Evolutionary conservation across 1,284 basidiomycete species (phyloP).

Genomic region (Sporisorium graminicola): DNA sequence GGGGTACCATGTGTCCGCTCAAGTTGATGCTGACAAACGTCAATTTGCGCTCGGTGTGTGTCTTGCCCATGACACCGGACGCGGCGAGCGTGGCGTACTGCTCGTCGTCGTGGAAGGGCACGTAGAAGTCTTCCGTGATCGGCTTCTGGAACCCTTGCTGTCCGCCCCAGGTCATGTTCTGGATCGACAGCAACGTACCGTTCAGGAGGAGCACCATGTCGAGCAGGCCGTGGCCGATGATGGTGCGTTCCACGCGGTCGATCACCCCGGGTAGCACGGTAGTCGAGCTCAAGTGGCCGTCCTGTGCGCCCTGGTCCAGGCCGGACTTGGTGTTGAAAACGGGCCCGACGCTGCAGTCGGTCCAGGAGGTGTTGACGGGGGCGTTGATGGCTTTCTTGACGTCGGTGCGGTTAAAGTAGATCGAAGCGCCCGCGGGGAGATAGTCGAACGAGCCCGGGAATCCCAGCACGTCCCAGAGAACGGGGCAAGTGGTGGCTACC

Average conservation of each 20-base stretch:
- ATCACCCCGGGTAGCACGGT: conserved; percentile 57
- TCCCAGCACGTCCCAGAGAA: conserved; percentile 40
- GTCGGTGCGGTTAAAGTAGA: conserved; percentile 52
- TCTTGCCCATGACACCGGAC: conserved; percentile 38
- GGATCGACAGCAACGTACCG: conserved; percentile 58
- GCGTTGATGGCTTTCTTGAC: conserved; percentile 64
- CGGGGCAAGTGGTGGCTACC: conserved; percentile 37
- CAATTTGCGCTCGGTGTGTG: conserved; percentile 58
- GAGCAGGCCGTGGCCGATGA: conserved; percentile 62
- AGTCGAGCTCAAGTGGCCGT: conserved; percentile 18
- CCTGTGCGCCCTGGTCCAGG: conserved; percentile 28
- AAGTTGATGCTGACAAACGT: conserved; percentile 54
- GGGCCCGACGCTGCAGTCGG: conserved; percentile 37
- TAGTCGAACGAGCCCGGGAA: conserved; percentile 28
- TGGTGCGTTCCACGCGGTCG: conserved; percentile 51
- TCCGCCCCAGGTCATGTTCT: conserved; percentile 67
- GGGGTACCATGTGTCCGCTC: conserved; percentile 62
- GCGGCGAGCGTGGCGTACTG: conserved; percentile 29
- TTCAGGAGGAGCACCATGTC: conserved; percentile 61
- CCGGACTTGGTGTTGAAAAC: conserved; percentile 49
- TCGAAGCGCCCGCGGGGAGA: conserved; percentile 20
- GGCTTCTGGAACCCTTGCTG: conserved; percentile 61
- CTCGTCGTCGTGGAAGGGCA: conserved; percentile 30
- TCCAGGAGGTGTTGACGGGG: conserved; percentile 44
- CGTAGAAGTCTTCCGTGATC: conserved; percentile 47